phyloP scores from a whole-genome alignment of 2,329 filamentous ascomycete species.

The Trichoderma polysporum region DNA sequence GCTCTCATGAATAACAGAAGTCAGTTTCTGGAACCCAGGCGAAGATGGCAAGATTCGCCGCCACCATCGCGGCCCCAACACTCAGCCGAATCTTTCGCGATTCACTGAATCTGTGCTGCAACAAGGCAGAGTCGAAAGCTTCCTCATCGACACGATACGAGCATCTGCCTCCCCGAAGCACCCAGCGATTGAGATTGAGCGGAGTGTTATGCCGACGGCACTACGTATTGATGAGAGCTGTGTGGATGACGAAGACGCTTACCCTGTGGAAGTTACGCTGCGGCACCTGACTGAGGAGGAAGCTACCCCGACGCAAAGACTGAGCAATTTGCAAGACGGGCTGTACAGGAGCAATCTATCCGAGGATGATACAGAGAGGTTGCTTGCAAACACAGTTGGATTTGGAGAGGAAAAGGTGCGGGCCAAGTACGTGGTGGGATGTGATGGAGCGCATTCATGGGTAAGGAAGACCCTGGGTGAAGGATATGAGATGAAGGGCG shows the following conservation, averaged over 20 bases:
- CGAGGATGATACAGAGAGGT: constrained; percentile 56
- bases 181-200: constrained; percentile 52
- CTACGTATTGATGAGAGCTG: constrained; percentile 54
- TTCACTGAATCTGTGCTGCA: constrained; percentile 68
- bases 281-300: constrained; percentile 59
- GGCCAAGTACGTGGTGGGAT: constrained; percentile 63
- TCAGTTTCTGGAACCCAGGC: constrained; percentile 59
- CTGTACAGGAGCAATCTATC: constrained; percentile 60
- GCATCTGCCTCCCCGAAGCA: constrained; percentile 44
- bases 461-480: constrained; percentile 55
- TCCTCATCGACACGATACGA: constrained; percentile 62
- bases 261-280: constrained; percentile 61
- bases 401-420: constrained; percentile 32
- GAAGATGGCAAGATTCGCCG: constrained; percentile 55
- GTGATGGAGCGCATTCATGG: constrained; percentile 68
- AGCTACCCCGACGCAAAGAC: constrained; percentile 45
- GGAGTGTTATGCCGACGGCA: constrained; percentile 57
- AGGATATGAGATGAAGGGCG: constrained; percentile 53
- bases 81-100: constrained; percentile 56
- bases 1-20: neutral
- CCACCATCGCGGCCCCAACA: constrained; percentile 62
- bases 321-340: constrained; percentile 44
- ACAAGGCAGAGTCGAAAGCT: constrained; percentile 68
- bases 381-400: constrained; percentile 36
- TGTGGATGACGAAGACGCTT: constrained; percentile 50